Evolutionary conservation across 2,329 filamentous ascomycete species (phyloP).

Genomic region (Colletotrichum lentis): DNA sequence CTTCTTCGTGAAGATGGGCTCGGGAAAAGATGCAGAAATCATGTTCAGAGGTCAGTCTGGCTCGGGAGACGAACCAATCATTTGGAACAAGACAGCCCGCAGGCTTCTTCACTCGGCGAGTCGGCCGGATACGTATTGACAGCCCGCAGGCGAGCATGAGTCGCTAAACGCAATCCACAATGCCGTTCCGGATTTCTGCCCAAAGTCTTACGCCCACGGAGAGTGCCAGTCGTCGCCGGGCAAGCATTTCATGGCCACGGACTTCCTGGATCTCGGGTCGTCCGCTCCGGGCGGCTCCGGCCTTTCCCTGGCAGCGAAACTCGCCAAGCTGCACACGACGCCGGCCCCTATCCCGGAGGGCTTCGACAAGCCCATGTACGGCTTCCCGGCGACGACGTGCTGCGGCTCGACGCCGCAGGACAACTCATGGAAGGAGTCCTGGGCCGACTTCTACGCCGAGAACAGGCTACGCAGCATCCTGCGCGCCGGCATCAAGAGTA

Average conservation of each 20-base stretch:
- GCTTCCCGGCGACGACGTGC: conserved; percentile 85
- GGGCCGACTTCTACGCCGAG: conserved; percentile 87
- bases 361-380: conserved; percentile 71
- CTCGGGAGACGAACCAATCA: background rate
- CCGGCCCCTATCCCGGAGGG: conserved; percentile 72
- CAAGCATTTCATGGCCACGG: conserved; percentile 71
- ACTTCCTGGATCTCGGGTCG: conserved; percentile 75
- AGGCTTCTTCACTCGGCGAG: background rate
- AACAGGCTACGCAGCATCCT: conserved; percentile 75
- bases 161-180: conserved; percentile 84
- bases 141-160: conserved; percentile 74
- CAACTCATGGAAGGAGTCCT: conserved; percentile 75
- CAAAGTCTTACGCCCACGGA: conserved; percentile 78
- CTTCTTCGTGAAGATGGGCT: conserved; percentile 78
- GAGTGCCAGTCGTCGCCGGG: conserved; percentile 60
- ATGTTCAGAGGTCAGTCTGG: conserved; percentile 72
- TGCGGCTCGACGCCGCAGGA: conserved; percentile 86
- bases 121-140: conserved; percentile 33
- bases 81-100: conserved; percentile 49
- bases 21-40: conserved; percentile 63
- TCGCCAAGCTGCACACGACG: conserved; percentile 80
- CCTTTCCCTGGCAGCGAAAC: conserved; percentile 73
- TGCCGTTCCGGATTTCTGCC: conserved; percentile 77
- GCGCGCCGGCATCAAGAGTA: conserved; percentile 61
- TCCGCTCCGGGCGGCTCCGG: conserved; percentile 55